Evolutionary conservation across 1,284 basidiomycete species (phyloP).

Genomic region (Athelia psychrophila): DNA sequence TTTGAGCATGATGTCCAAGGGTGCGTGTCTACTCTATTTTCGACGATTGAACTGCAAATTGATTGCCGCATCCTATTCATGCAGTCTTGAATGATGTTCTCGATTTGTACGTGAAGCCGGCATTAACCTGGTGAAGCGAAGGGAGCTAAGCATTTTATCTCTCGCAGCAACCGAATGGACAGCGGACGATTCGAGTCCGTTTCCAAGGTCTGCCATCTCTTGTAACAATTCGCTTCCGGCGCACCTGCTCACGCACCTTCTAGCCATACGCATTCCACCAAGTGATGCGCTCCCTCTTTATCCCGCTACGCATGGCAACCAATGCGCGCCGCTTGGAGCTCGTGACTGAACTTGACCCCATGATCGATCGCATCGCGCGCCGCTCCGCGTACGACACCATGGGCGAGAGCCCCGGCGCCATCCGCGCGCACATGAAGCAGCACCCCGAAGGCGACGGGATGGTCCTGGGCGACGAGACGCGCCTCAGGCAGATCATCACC

Average conservation of each 20-base stretch:
- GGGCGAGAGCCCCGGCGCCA: slow-evolving; percentile 41
- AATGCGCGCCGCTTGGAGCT: slow-evolving; percentile 70
- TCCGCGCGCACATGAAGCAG: slow-evolving; percentile 37
- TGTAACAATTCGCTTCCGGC: slow-evolving; percentile 11
- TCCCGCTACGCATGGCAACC: slow-evolving; percentile 74
- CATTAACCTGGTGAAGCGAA: too few species aligned
- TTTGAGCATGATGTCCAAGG: slow-evolving; percentile 89
- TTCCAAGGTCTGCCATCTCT: slow-evolving; percentile 41
- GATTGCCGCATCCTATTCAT: too few species aligned
- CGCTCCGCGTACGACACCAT: slow-evolving; percentile 55
- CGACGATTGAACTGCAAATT: slow-evolving; percentile 1
- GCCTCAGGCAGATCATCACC: slow-evolving; percentile 77
- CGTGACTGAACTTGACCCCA: slow-evolving; percentile 66
- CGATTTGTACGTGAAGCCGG: slow-evolving; percentile 70
- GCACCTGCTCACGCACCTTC: too few species aligned
- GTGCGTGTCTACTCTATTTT: slow-evolving; percentile 25
- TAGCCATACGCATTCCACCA: slow-evolving; percentile 84
- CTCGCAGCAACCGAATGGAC: slow-evolving; percentile 63
- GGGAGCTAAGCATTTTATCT: too few species aligned
- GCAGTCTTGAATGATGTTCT: slow-evolving; percentile 86
- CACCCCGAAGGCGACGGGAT: slow-evolving; percentile 55
- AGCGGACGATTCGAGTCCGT: slow-evolving; percentile 76
- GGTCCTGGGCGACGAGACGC: slow-evolving; percentile 78
- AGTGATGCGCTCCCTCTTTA: slow-evolving; percentile 76
- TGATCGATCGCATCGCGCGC: slow-evolving; percentile 70